Conservation (phyloP, 2,329 filamentous ascomycete genomes). For the Nakataea oryzae region DNA sequence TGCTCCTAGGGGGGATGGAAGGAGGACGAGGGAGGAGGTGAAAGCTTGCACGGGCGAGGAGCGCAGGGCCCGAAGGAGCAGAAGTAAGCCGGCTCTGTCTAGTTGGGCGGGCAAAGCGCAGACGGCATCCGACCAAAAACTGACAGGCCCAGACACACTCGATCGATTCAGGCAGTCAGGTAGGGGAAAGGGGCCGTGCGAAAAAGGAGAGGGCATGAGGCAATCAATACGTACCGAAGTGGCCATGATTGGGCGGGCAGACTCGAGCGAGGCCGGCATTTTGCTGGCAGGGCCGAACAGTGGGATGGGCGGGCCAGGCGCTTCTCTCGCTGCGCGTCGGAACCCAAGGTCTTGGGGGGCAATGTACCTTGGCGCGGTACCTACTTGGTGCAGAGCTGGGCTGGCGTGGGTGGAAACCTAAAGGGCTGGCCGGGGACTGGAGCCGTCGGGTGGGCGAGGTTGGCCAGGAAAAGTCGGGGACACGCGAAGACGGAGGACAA, state of each 20-base stretch:
- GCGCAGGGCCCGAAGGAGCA: neutral
- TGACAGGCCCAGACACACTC: neutral
- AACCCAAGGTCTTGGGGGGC: neutral
- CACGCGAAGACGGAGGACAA: neutral
- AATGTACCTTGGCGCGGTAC: neutral
- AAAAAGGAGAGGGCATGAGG: neutral
- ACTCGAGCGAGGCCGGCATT: slow-evolving; percentile 51
- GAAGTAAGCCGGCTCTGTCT: neutral
- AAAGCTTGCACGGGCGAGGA: neutral
- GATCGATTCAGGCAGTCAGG: neutral
- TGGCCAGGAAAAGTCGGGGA: no score
- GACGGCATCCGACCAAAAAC: neutral
- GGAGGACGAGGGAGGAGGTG: neutral
- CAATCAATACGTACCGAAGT: slow-evolving; percentile 40
- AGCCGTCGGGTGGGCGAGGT: no score
- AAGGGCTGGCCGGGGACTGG: no score
- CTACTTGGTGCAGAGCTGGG: neutral
- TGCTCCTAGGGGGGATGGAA: neutral
- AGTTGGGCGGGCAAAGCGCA: neutral
- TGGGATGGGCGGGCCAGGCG: no score
- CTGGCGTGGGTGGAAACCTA: neutral
- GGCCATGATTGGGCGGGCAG: slow-evolving; percentile 51
- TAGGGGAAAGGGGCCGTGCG: neutral
- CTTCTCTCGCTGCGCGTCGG: neutral
- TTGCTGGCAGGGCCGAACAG: neutral